These are phyloP conservation scores for Achlya hypogyna DNA, from an alignment of 352 stramenopile genomes.

Conservation along the genomic window DNA sequence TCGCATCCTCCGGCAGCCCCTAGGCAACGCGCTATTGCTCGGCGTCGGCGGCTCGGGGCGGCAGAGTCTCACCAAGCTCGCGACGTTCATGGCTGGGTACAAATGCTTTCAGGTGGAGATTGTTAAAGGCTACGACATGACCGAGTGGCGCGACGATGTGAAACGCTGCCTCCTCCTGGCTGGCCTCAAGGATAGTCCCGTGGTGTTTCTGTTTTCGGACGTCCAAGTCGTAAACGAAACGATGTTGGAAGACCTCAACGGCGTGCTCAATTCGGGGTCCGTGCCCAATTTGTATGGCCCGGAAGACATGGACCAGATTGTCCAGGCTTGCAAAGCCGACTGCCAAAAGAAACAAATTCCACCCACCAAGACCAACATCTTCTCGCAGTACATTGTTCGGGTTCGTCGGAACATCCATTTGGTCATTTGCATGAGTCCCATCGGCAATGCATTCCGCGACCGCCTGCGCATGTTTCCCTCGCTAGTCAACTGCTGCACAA, in stretches of 20 bases:
- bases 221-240: conserved; percentile 92
- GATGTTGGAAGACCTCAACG: conserved; percentile 94
- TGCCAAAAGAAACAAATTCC: conserved; percentile 86
- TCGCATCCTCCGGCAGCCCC: conserved; percentile 69
- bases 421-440: conserved; percentile 83
- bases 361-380: conserved; percentile 92
- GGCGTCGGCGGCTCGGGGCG: conserved; percentile 89
- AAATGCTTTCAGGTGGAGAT: conserved; percentile 94
- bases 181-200: conserved; percentile 84
- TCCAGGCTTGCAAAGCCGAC: conserved; percentile 84
- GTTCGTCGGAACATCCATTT: conserved; percentile 89
- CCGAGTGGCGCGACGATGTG: conserved; percentile 90
- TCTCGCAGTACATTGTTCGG: conserved; percentile 88
- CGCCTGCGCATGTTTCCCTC: conserved; percentile 83
- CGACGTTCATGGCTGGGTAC: conserved; percentile 90
- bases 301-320: conserved; percentile 90
- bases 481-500: conserved; percentile 80
- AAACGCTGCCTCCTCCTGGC: conserved; percentile 86
- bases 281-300: conserved; percentile 89
- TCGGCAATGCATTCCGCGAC: conserved; percentile 71
- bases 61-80: conserved; percentile 88
- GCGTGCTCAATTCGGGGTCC: conserved; percentile 91
- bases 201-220: conserved; percentile 92
- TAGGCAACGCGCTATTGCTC: conserved; percentile 86
- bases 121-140: conserved; percentile 88